Evolutionary conservation across 805 yeast genomes (phyloP), one percentile per base, ranked within the genome.

Genomic region (Cyberlindnera suaveolens): DNA sequence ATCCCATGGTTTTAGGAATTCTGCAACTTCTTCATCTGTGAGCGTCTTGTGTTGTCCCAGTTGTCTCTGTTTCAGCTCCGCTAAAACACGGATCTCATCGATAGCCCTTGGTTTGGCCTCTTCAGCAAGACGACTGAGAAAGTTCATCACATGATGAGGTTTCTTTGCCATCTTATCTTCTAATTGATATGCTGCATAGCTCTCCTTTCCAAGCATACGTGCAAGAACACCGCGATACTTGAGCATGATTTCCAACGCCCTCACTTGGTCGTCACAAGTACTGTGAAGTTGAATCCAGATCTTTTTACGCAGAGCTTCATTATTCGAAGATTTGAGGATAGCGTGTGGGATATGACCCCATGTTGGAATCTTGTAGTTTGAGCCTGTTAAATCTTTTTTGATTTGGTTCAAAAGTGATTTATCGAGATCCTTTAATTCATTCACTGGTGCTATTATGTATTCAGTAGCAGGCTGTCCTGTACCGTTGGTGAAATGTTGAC

Each of bases 81-180:
- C 71, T 30, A 86, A 64, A 5, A 60, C 50, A 42, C 63, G 64
- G 10, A 89, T 55, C 62, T 91, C 97, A 5, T 64, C 54, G 5
- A 70, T 61, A 0, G 93, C 85, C 16, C 74, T 74, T 0, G 72
- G 77, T 44, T 58, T 71, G 42, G 72, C 74, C 49, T 70, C 70
- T 3, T 62, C 60, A 10, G 83, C 76, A 41, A 90, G 62, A 34
- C 80, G 78, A 3, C 68, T 63, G 41, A 93, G 64, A 51, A 93
- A 89, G 9, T 80, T 70, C 47, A 69, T 61, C 3, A 90, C 99
- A 54, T 86, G 80, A 32, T 77, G 78, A 0, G 96, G 95, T 9
- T 65, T 72, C 48, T 80, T 80, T 8, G 96, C 96, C 96, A 93
- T 86, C 61, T 93, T 93, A 48, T 88, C 95, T 47, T 78, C 79